Evolutionary conservation across 2,329 filamentous ascomycete species (phyloP), one percentile per base, ranked within the genome.

Genomic region (Fusarium concolor): DNA sequence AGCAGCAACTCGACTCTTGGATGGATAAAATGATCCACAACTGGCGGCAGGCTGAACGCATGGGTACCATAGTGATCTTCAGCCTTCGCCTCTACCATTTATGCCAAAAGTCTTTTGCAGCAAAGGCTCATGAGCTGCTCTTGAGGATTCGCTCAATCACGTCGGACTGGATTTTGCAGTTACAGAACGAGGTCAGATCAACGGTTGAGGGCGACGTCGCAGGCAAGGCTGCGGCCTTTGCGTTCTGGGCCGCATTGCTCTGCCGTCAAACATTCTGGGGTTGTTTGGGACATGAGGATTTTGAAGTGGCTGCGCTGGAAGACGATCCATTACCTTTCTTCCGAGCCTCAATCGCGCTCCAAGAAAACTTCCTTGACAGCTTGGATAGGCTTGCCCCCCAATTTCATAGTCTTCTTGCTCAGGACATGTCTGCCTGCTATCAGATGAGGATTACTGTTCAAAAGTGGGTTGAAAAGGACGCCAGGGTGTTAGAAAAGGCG

Each of bases 31-130:
- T 92, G 10, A 71, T 75, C 0, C 74, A 78, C 0, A 91, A 87
- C 43, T 90, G 87, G 85, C 81, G 88, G 0, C 89, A 92, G 62
- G 79, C 77, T 0, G 75, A 86, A 51, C 81, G 82, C 15, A 90
- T 92, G 87, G 83, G 87, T 6, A 80, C 84, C 0, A 54, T 90
- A 3, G 80, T 90, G 7, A 85, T 81, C 0, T 67, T 91, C 0
- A 70, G 79, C 0, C 71, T 87, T 1, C 82, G 85, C 3, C 68
- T 75, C 2, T 81, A 71, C 51, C 31, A 70, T 58, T 15, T 62
- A 6, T 33, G 45, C 5, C 38, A 37, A 3, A 35, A 8, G 1
- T 43, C 56, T 2, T 68, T 71, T 9, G 56, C 70, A 10, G 17
- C 37, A 11, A 62, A 43, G 1, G 76, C 78, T 2, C 20, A 72